phyloP scores from a whole-genome alignment of 208 protist species.

The Leishmania tropica region DNA sequence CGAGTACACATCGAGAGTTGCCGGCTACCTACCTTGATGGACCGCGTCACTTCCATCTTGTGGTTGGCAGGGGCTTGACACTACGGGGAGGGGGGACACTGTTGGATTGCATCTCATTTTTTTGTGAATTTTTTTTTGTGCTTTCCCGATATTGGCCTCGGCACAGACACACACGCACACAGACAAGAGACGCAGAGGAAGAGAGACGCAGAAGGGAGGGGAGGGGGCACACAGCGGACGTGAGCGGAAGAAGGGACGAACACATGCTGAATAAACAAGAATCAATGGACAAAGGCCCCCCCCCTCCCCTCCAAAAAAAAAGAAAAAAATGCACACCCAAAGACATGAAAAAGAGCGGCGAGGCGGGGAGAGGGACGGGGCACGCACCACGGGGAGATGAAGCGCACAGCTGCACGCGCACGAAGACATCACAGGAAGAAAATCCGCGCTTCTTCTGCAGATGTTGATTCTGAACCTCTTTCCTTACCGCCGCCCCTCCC shows the following conservation, averaged over 20 bases:
- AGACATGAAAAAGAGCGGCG: too few species aligned
- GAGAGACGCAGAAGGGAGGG: neutral
- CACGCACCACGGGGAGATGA: neutral
- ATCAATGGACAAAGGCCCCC: too few species aligned
- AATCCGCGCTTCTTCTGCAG: neutral
- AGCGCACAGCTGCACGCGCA: neutral
- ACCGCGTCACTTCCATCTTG: neutral
- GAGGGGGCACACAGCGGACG: too few species aligned
- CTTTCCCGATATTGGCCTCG: neutral
- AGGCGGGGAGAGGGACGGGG: too few species aligned
- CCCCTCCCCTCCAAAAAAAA: neutral
- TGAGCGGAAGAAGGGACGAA: too few species aligned
- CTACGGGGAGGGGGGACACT: neutral
- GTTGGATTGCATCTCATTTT: neutral
- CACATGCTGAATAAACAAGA: too few species aligned
- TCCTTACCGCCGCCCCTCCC: too few species aligned
- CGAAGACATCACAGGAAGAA: neutral
- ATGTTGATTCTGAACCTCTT: too few species aligned
- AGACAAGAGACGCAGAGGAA: neutral
- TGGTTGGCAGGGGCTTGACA: neutral
- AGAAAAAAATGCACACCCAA: too few species aligned
- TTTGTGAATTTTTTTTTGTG: neutral
- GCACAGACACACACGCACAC: neutral
- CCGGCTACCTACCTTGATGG: neutral
- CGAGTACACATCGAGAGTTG: neutral